Base-by-base conservation (phyloP, 192 early-diverging fungal species). In the Neocallimastix lanati region DNA sequence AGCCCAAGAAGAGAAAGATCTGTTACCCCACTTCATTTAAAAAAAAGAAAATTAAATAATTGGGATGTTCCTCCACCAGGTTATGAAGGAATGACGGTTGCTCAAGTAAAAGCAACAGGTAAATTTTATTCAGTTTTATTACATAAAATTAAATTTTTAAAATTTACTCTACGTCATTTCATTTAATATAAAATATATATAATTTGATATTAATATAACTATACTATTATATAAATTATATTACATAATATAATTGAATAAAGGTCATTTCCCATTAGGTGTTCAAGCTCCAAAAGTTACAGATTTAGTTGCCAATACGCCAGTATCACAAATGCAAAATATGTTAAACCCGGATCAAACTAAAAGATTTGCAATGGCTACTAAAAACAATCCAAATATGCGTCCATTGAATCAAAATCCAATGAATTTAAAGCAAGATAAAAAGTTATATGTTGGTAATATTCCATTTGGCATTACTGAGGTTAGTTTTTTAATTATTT, bases 31-130 rank as follows among this genome's bases (percentile, higher is more conserved):
- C 82, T 99, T 28, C 92, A 96, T 81, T 86, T 92, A 81, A 83
- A 94, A 78, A 84, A 84, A 21, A 87, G 92, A 27, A 95, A 94
- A 83, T 89, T 97, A 30, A 90, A 91, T 79, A 90, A 93, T 83
- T 99, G 97, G 97, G 97, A 99, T 86, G 85, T 93, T 78, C 85
- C 94, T 14, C 97, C 97, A 36, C 87, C 89, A 14, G 96, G 95
- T 28, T 97, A 90, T 80, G 95, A 98, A 83, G 91, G 88, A 76
- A 88, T 97, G 85, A 89, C 91, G 29, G 94, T 93, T 13, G 82
- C 86, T 67, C 93, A 97, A 78, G 96, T 93, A 79, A 99, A 99
- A 85, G 88, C 89, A 25, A 92, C 94, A 33, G 96, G 95, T 87
- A 81, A n/a, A n/a, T n/a, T n/a, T n/a, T n/a, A n/a, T n/a, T n/a